Evolutionary conservation across 371 early-diverging fungal species (phyloP).

Genomic region (Apophysomyces elegans): DNA sequence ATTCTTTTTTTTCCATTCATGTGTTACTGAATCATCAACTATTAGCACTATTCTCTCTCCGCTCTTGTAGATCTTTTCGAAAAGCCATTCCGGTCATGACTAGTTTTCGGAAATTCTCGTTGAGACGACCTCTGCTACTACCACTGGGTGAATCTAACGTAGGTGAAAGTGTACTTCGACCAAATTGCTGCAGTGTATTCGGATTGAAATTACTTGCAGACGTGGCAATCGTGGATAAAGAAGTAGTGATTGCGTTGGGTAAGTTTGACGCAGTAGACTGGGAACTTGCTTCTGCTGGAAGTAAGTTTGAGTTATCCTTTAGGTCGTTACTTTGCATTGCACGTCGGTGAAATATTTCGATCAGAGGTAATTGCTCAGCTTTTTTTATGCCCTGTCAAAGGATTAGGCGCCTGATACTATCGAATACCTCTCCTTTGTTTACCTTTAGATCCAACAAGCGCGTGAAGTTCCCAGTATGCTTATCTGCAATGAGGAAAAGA

Average conservation of each 20-base stretch:
- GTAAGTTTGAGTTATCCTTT: slow-evolving; percentile 38
- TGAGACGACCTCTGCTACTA: slow-evolving; percentile 40
- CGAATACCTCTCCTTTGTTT: not conserved
- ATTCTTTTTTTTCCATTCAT: not conserved
- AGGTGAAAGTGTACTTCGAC: slow-evolving; percentile 17
- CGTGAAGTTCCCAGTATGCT: slow-evolving; percentile 67
- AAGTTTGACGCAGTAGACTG: slow-evolving; percentile 17
- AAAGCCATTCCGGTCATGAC: slow-evolving; percentile 62
- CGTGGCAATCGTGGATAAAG: slow-evolving; percentile 46
- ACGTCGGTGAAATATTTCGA: slow-evolving; percentile 60
- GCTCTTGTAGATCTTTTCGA: slow-evolving; percentile 53
- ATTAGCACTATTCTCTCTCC: slow-evolving; percentile 26
- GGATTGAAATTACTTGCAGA: slow-evolving; percentile 49
- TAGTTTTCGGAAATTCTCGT: slow-evolving; percentile 55
- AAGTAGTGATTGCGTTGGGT: slow-evolving; percentile 44
- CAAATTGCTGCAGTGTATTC: slow-evolving; percentile 23
- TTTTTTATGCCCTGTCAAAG: slow-evolving; percentile 54
- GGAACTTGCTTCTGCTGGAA: slow-evolving; percentile 25
- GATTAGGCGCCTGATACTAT: not conserved
- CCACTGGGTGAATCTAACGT: slow-evolving; percentile 14
- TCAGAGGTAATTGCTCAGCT: slow-evolving; percentile 56
- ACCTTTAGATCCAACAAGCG: slow-evolving; percentile 88
- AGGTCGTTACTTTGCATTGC: slow-evolving; percentile 30
- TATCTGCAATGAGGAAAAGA: slow-evolving; percentile 80
- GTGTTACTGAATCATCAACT: no score